Evolutionary conservation across 163 green algal species (phyloP).

Genomic region (Chlorella variabilis): DNA sequence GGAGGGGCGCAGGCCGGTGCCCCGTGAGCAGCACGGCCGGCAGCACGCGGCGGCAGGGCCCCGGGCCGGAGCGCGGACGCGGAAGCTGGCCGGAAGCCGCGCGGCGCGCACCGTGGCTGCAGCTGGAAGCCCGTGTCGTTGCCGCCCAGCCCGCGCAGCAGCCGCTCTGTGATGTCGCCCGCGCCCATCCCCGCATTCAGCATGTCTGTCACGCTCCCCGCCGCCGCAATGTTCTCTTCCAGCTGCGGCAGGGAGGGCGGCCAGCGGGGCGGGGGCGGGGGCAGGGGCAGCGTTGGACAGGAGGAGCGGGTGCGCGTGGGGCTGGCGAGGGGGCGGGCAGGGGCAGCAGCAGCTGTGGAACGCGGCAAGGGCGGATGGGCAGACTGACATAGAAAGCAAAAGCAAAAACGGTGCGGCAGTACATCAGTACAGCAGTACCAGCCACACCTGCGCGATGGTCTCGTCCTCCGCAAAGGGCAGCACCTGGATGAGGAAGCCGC

Average conservation of each 20-base stretch:
- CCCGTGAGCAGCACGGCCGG: no score
- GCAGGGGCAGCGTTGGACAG: no score
- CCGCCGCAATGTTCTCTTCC: constrained; percentile 79
- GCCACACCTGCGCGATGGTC: constrained; percentile 63
- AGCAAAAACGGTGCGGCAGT: not conserved
- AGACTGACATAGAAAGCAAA: not conserved
- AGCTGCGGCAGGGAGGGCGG: constrained; percentile 50
- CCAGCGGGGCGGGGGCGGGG: no score
- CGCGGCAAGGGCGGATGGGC: no score
- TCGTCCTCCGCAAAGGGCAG: constrained; percentile 89
- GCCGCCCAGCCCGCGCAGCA: constrained; percentile 64
- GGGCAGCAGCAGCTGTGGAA: not conserved
- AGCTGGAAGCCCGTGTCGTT: constrained; percentile 50
- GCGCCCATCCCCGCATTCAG: constrained; percentile 66
- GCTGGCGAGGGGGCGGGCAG: not conserved
- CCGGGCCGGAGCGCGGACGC: no score
- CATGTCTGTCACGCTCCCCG: constrained; percentile 75
- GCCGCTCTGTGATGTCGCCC: constrained; percentile 69
- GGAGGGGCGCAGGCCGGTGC: no score
- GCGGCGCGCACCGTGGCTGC: constrained; percentile 36
- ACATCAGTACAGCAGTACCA: not conserved
- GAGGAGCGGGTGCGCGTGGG: no score
- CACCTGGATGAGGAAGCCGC: constrained; percentile 90
- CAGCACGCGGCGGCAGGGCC: no score
- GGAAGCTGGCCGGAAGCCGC: no score